A percentile compares a stretch with the other conserved stretches of the same genome.
Evolutionary conservation across 2,329 filamentous ascomycete genomes (phyloP).

Genomic region (Colletotrichum ledebouriae): DNA sequence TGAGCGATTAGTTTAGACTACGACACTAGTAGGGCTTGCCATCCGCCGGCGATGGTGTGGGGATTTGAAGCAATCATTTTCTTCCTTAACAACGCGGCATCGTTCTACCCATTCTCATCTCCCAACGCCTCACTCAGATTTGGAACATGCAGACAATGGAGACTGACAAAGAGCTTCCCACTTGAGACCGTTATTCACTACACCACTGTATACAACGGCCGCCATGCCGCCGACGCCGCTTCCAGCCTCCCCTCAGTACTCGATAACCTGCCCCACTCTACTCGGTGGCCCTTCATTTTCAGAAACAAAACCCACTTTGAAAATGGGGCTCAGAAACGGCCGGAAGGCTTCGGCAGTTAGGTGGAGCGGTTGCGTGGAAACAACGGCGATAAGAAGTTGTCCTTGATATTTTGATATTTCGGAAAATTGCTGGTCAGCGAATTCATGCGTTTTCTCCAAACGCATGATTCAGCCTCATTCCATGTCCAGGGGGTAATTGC

Average conservation of each 20-base stretch:
- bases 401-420: too few species aligned
- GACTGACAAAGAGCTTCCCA: slow-evolving; percentile 23
- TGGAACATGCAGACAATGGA: slow-evolving; percentile 5
- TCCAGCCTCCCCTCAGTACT: slow-evolving; percentile 7
- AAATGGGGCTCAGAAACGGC: slow-evolving; percentile 6
- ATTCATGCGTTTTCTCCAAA: slow-evolving; percentile 13
- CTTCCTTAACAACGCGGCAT: slow-evolving; percentile 20
- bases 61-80: slow-evolving; percentile 16
- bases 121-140: neutral
- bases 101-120: neutral
- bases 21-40: neutral
- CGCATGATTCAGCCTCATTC: slow-evolving; percentile 24
- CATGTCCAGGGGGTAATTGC: slow-evolving; percentile 5
- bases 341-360: slow-evolving; percentile 5
- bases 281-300: neutral
- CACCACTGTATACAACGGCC: slow-evolving; percentile 3
- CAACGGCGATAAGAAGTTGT: neutral
- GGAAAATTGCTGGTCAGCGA: slow-evolving; percentile 11
- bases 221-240: neutral
- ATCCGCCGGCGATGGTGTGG: neutral
- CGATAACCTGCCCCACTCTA: slow-evolving; percentile 2
- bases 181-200: slow-evolving; percentile 30
- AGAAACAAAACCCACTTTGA: neutral
- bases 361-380: slow-evolving; percentile 13
- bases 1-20: slow-evolving; percentile 1